Conservation (phyloP, 192 early-diverging fungal species). For the Gonapodya sp. region DNA sequence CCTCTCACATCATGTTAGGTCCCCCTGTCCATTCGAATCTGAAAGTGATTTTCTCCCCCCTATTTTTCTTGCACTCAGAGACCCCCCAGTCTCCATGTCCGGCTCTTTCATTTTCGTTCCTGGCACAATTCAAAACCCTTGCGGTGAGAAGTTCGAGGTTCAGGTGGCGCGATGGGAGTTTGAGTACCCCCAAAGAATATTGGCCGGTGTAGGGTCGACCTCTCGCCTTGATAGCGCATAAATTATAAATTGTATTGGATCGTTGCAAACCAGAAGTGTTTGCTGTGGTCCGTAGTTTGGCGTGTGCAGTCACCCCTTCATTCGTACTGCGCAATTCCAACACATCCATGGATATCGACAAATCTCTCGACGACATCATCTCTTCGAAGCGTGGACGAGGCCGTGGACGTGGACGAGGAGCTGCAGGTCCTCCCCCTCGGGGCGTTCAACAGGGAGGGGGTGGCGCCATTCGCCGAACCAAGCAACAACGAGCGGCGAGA, state of each 20-base stretch:
- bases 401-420: neutral
- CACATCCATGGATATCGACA: neutral
- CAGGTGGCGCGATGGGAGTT: conserved; percentile 5
- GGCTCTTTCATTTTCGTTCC: conserved; percentile 8
- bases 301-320: too few species aligned
- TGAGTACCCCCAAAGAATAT: neutral
- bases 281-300: too few species aligned
- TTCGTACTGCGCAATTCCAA: neutral
- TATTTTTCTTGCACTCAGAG: neutral
- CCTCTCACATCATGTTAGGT: neutral
- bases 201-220: conserved; percentile 1
- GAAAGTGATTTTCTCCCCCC: too few species aligned
- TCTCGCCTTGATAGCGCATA: too few species aligned
- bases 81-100: conserved; percentile 1
- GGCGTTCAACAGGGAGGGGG: neutral
- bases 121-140: neutral
- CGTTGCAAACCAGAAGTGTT: too few species aligned
- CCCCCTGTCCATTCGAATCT: too few species aligned
- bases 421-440: neutral
- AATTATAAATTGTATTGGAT: too few species aligned
- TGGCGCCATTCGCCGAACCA: neutral
- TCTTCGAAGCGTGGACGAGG: neutral
- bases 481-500: neutral
- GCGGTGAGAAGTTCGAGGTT: conserved; percentile 3
- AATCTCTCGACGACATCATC: neutral